Base-by-base conservation (phyloP, 345 rosid genomes). In the Pugionium cornutum region DNA sequence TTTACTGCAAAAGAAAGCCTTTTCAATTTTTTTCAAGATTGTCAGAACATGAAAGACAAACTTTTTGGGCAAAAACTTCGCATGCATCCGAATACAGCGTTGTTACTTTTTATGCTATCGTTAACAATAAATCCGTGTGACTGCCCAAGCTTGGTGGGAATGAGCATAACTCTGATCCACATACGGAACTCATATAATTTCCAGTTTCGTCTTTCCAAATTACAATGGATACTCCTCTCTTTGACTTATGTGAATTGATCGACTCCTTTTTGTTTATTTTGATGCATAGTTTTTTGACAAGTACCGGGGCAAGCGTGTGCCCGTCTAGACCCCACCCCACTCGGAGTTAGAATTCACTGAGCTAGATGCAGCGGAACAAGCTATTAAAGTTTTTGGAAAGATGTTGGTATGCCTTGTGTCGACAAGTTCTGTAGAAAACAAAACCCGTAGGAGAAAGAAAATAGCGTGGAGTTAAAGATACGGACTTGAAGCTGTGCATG, bases 241-340 rank as follows among this genome's bases (percentile, higher is more conserved):
- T 27, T 43, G 60, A 2, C 52, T 52, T 4, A 53, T 53, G 39
- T 3, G 41, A 0, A 32, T 51, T 36, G 39, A 31, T 58, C 41
- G 45, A 36, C 47, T 53, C 8, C 35, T 57, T 48, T 66, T 6
- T 28, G 50, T 43, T 35, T 10, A 45, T 52, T 18, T 30, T 4
- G 34, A 59, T 73, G 63, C 37, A 41, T 45, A 74, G 77, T 74
- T 74, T 73, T 74, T 74, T 60, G 77, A 74, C 73, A 74, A 74
- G 73, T 74, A 74, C 53, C 73, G 73, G n/a, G 77, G 77, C 29
- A 74, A 67, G 57, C 73, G 77, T 61, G 77, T 74, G 47, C 77
- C 77, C 0, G 73, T 74, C 35, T 74, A 74, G 59, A 44, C 26
- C n/a, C 39, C 25, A 3, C 47, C 34, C 53, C 4, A n/a, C 2